These are phyloP conservation scores for Mallotus nudiflorus DNA, from an alignment of 345 rosid genomes.

Conservation along the genomic window DNA sequence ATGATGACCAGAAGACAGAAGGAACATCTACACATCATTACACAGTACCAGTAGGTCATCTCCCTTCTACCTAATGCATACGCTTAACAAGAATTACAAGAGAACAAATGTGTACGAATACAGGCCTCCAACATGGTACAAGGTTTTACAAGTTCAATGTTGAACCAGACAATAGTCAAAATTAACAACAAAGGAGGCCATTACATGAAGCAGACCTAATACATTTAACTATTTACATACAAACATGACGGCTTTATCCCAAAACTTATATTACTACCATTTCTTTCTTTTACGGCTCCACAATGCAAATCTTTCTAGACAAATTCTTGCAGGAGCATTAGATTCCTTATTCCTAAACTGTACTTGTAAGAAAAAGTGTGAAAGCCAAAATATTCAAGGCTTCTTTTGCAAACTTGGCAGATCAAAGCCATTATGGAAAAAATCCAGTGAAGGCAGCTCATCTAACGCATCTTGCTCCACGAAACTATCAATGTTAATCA, in stretches of 20 bases:
- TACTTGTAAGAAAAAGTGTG: conserved; percentile 16
- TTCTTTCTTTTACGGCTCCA: conserved; percentile 23
- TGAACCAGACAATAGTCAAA: conserved; percentile 18
- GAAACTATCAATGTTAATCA: conserved; percentile 39
- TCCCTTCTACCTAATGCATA: conserved; percentile 21
- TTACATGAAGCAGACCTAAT: conserved; percentile 20
- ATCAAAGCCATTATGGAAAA: conserved; percentile 35
- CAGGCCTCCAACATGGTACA: conserved; percentile 27
- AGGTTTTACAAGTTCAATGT: conserved; percentile 28
- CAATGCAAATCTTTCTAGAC: conserved; percentile 23
- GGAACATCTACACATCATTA: conserved; percentile 16
- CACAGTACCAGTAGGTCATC: conserved; percentile 16
- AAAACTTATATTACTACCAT: conserved; percentile 21
- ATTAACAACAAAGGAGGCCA: conserved; percentile 29
- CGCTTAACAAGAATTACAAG: conserved; percentile 25
- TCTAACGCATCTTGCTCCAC: conserved; percentile 42
- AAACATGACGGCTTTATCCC: neutral
- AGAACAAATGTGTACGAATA: conserved; percentile 11
- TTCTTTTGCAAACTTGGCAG: conserved; percentile 42
- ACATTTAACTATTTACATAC: conserved; percentile 15
- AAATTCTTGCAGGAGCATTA: conserved; percentile 24
- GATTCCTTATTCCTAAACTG: conserved; percentile 23
- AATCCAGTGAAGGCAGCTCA: conserved; percentile 42
- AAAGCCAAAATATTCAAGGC: conserved; percentile 22
- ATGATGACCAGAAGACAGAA: conserved; percentile 26